Base-by-base conservation (phyloP, 139 green algal species). In the Tetradesmus obliquus region DNA sequence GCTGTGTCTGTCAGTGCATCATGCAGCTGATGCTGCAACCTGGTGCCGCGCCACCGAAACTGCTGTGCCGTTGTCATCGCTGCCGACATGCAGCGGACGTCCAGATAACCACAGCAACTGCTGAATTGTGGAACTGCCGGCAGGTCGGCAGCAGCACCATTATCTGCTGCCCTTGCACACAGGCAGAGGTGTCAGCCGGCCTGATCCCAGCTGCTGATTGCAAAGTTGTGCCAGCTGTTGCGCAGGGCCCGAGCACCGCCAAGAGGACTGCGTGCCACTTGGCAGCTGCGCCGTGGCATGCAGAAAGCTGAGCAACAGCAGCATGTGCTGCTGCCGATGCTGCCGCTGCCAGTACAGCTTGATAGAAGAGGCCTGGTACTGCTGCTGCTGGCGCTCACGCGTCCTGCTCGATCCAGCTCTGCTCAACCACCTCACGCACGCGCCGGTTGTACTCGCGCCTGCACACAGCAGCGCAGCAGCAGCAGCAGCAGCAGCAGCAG, bases 371-470 rank as follows among this genome's bases (percentile, higher is more conserved):
- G 24, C 74, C 7, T 79, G 55, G 15, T 79, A 10, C 69, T 90
- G 60, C 85, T 82, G 66, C 24, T 24, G 80, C 3, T 86, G 81
- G 53, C 9, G 15, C 55, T 91, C 88, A 86, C 10, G 76, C 74
- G 17, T 95, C 94, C 20, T 92, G 81, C 85, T 95, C 93, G 76
- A 94, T 92, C 94, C 94, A 96, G 85, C 95, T 98, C 51, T 92
- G 94, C 92, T 99, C 97, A 69, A 99, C 98, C 3, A 98, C 93
- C 74, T 98, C 96, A 58, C 97, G 96, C 20, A 99, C 98, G 45
- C 96, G 91, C 87, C 97, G 91, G 94, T 99, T 99, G 95, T 99
- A 99, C 88, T 99, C 97, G 0, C 97, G 93, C 90, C 93, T 97
- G 91, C 45, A 92, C 55, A 32, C 54, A 69, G 74, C 22, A 51